A percentile compares a stretch with the other conserved stretches of the same genome.
Evolutionary conservation across 2,329 filamentous ascomycete species (phyloP).

Genomic region (Cryphonectria radicalis): DNA sequence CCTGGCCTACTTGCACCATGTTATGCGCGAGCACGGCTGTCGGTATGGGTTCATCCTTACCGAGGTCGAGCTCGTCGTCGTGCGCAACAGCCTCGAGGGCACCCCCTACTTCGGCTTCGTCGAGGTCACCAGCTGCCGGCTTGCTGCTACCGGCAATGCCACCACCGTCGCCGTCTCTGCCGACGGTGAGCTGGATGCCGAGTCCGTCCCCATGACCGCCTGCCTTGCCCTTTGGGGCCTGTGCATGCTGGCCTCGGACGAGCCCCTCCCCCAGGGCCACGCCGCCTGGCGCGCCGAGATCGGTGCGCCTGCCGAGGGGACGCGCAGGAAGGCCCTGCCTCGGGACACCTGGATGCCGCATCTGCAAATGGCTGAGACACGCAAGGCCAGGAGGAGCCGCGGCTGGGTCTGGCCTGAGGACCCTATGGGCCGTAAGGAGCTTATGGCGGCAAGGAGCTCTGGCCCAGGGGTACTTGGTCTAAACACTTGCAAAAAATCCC

Average conservation of each 20-base stretch:
- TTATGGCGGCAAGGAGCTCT: no score
- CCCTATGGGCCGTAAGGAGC: constrained; percentile 71
- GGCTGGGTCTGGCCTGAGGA: constrained; percentile 81
- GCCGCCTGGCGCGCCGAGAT: constrained; percentile 71
- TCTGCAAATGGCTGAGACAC: constrained; percentile 74
- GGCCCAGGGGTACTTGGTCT: no score
- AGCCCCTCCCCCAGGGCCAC: constrained; percentile 49
- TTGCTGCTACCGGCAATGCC: constrained; percentile 44
- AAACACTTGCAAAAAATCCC: no score
- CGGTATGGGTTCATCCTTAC: constrained; percentile 96
- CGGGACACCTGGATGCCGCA: constrained; percentile 77
- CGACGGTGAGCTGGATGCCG: constrained; percentile 35
- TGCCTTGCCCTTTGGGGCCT: constrained; percentile 78
- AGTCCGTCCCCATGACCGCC: constrained; percentile 63
- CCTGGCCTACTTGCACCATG: constrained; percentile 82
- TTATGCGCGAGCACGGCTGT: constrained; percentile 91
- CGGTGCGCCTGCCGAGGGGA: constrained; percentile 74
- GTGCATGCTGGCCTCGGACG: constrained; percentile 52
- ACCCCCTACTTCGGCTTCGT: constrained; percentile 88
- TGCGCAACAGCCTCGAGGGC: constrained; percentile 74
- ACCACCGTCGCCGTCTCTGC: constrained; percentile 7
- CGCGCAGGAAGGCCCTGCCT: constrained; percentile 69
- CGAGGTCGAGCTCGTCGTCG: constrained; percentile 91
- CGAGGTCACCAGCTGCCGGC: constrained; percentile 69
- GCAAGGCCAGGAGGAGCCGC: constrained; percentile 71